Conservation (phyloP, 2,329 filamentous ascomycete genomes). For the Sordariomycetes sp. region DNA sequence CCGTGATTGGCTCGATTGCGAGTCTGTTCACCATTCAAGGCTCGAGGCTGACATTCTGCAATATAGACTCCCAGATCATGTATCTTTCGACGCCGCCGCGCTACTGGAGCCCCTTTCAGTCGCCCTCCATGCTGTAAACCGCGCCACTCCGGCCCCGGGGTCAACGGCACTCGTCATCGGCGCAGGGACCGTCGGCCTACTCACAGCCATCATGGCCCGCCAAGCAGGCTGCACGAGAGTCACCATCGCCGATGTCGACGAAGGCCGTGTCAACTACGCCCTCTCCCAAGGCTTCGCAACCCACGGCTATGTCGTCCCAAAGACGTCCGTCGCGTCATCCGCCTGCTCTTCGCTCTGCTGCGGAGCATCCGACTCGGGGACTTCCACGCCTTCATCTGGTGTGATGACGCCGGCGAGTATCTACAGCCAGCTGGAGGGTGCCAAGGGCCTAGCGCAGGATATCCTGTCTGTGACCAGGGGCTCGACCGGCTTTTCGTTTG, state of each 20-base stretch:
- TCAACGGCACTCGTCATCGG: conserved; percentile 50
- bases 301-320: conserved; percentile 40
- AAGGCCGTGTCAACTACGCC: conserved; percentile 45
- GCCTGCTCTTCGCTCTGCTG: conserved; percentile 29
- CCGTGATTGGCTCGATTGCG: neutral
- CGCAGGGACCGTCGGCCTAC: conserved; percentile 47
- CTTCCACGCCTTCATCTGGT: conserved; percentile 10
- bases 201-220: conserved; percentile 49
- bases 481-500: conserved; percentile 13
- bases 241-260: conserved; percentile 47
- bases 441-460: conserved; percentile 33
- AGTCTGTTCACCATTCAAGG: neutral
- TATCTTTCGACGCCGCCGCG: conserved; percentile 46
- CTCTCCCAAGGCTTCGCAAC: conserved; percentile 45
- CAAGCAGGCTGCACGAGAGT: conserved; percentile 46
- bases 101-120: conserved; percentile 50
- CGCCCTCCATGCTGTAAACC: conserved; percentile 46
- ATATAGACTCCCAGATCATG: conserved; percentile 38
- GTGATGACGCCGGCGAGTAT: conserved; percentile 29
- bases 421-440: conserved; percentile 34
- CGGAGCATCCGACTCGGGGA: conserved; percentile 12
- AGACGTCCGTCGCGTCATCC: conserved; percentile 24
- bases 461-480: conserved; percentile 27
- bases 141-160: conserved; percentile 35
- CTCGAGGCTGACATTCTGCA: neutral